Evolutionary conservation across 306 rosid genomes (phyloP), one percentile per base, ranked within the genome.

Genomic region (Adenanthera pavonina): DNA sequence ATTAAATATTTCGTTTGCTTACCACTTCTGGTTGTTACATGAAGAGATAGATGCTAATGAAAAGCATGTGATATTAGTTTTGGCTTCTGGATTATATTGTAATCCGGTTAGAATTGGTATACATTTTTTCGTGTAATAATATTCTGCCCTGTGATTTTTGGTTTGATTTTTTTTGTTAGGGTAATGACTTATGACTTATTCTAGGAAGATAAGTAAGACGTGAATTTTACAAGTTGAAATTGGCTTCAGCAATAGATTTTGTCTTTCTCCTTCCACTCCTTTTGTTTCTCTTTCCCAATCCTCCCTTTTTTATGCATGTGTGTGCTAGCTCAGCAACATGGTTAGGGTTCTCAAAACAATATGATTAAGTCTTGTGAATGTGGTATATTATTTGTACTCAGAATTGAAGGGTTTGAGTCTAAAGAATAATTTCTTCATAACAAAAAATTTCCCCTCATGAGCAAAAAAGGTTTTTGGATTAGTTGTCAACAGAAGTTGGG

Each of bases 311-410:
- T 3, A 15, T 68, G 71, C 30, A 41, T 34, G 16, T 38, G 6
- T 41, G 25, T 54, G 25, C 14, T 68, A n/a, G 49, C 34, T 66
- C 48, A 15, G 34, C 16, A 68, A 20, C 52, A 68, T 68, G 0
- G 35, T 43, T 19, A 68, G 73, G 73, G 17, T 68, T 68, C 73
- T 41, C 34, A 68, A n/a, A 41, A 25, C 52, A 68, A 68, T 68
- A 19, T 43, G 52, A 20, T 68, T 19, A 41, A 43, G 16, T n/a
- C 52, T 43, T 68, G 73, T 43, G n/a, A 10, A 10, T 43, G 36
- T 34, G 43, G 35, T 41, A 41, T 68, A 5, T 17, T 41, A 68
- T 43, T 68, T 41, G 51, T 41, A 6, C 43, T 11, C 34, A 40
- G 35, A 68, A 41, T 1, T 41, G 52, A 19, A 35, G 78, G 40